Percentiles rank a stretch among this genome's conserved stretches.
Conservation (phyloP, 1,284 basidiomycete genomes). For the Heterobasidion annosum region DNA sequence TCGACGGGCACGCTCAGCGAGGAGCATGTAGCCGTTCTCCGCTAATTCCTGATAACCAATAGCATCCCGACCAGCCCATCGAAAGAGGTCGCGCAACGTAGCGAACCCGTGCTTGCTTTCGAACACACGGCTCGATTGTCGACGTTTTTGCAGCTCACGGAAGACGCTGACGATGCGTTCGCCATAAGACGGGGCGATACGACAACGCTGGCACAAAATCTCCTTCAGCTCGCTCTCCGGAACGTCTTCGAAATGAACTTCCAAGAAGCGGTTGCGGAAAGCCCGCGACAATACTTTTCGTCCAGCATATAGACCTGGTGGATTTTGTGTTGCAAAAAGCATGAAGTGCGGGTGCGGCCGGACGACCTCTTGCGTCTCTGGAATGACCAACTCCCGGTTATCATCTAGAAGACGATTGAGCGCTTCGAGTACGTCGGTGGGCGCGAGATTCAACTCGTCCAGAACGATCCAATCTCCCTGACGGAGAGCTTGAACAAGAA, state of each 20-base stretch:
- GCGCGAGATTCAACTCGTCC: slow-evolving; percentile 96
- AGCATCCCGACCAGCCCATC: slow-evolving; percentile 91
- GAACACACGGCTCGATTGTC: slow-evolving; percentile 89
- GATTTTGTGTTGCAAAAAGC: slow-evolving; percentile 98
- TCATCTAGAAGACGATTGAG: slow-evolving; percentile 96
- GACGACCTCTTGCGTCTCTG: slow-evolving; percentile 94
- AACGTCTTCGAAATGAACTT: slow-evolving; percentile 97
- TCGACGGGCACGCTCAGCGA: slow-evolving; percentile 86
- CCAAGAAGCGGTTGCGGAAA: slow-evolving; percentile 97
- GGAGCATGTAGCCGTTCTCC: slow-evolving; percentile 95
- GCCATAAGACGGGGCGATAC: slow-evolving; percentile 89
- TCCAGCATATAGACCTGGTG: slow-evolving; percentile 95
- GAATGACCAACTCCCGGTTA: slow-evolving; percentile 93
- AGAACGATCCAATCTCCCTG: slow-evolving; percentile 97
- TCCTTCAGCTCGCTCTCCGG: slow-evolving; percentile 91
- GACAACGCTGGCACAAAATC: slow-evolving; percentile 84
- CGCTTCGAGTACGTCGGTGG: slow-evolving; percentile 97
- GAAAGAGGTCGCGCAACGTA: slow-evolving; percentile 93
- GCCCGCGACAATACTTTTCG: slow-evolving; percentile 94
- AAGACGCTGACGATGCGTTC: slow-evolving; percentile 91
- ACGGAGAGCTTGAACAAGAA: slow-evolving; percentile 88
- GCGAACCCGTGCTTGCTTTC: slow-evolving; percentile 98
- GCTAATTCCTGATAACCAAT: slow-evolving; percentile 90
- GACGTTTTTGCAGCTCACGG: slow-evolving; percentile 85
- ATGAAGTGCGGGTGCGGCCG: slow-evolving; percentile 94